These are phyloP conservation scores for Pseudogymnoascus destructans DNA, from an alignment of 2,329 filamentous ascomycete genomes.

Conservation along the genomic window DNA sequence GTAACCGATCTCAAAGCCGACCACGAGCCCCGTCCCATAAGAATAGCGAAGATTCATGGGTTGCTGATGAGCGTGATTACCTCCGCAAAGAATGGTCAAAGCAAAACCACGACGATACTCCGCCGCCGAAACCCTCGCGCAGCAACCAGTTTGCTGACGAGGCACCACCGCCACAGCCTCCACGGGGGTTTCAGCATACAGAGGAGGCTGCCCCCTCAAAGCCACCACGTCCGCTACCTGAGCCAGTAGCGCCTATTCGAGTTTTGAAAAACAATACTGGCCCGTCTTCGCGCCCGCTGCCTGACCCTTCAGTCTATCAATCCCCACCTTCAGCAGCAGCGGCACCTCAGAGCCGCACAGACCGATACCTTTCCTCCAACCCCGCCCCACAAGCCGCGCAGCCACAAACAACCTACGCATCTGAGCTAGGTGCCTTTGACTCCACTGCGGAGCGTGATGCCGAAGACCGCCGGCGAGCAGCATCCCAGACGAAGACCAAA, in stretches of 20 bases:
- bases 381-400: constrained; percentile 29
- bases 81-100: constrained; percentile 32
- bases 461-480: constrained; percentile 36
- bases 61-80: constrained; percentile 39
- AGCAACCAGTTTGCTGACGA: constrained; percentile 18
- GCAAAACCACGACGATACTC: constrained; percentile 17
- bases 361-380: constrained; percentile 36
- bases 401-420: constrained; percentile 29
- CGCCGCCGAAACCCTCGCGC: constrained; percentile 8
- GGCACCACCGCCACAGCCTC: constrained; percentile 8
- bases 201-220: constrained; percentile 16
- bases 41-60: constrained; percentile 33
- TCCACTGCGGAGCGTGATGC: constrained; percentile 34
- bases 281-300: constrained; percentile 28
- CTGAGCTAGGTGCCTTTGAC: constrained; percentile 29
- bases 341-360: constrained; percentile 31
- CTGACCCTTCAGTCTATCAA: constrained; percentile 19
- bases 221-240: constrained; percentile 24
- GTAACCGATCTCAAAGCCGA: constrained; percentile 20
- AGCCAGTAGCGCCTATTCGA: constrained; percentile 20
- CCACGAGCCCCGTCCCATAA: constrained; percentile 20
- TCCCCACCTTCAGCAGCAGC: constrained; percentile 14
- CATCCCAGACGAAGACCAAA: constrained; percentile 38
- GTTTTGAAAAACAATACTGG: constrained; percentile 25
- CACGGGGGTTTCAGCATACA: neutral